A percentile compares a stretch with the other conserved stretches of the same genome.
phyloP scores from a whole-genome alignment of 495 filamentous ascomycete species.

The Hypoxylon perforatum region DNA sequence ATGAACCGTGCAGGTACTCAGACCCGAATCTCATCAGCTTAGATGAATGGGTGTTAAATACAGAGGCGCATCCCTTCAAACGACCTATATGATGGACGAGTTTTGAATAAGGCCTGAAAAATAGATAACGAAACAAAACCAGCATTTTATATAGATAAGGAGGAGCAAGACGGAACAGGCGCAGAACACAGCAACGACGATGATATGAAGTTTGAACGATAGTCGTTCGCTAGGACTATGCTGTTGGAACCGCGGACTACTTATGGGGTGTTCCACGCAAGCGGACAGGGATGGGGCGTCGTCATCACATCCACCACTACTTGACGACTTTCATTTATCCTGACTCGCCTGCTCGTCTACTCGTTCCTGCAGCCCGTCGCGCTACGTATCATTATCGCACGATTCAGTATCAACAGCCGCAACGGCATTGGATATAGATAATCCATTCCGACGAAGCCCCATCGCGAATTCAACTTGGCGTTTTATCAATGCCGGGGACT shows the following conservation, averaged over 20 bases:
- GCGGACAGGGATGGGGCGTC: constrained; percentile 27
- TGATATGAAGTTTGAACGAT: too few species aligned
- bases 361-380: background rate
- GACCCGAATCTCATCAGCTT: constrained; percentile 74
- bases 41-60: constrained; percentile 86
- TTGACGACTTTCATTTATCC: constrained; percentile 9
- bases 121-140: background rate
- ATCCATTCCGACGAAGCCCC: background rate
- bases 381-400: background rate
- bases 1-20: constrained; percentile 40
- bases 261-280: constrained; percentile 35
- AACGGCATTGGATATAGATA: constrained; percentile 2
- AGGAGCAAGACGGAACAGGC: background rate
- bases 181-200: too few species aligned
- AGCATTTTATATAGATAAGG: constrained; percentile 20
- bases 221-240: background rate
- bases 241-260: constrained; percentile 12
- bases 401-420: background rate
- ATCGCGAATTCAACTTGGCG: background rate
- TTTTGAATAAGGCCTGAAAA: background rate
- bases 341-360: constrained; percentile 5
- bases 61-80: constrained; percentile 68
- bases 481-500: background rate
- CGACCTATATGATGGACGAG: constrained; percentile 50
- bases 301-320: constrained; percentile 32